phyloP scores from a whole-genome alignment of 495 filamentous ascomycete species.

The Podospora pseudoanserina region DNA sequence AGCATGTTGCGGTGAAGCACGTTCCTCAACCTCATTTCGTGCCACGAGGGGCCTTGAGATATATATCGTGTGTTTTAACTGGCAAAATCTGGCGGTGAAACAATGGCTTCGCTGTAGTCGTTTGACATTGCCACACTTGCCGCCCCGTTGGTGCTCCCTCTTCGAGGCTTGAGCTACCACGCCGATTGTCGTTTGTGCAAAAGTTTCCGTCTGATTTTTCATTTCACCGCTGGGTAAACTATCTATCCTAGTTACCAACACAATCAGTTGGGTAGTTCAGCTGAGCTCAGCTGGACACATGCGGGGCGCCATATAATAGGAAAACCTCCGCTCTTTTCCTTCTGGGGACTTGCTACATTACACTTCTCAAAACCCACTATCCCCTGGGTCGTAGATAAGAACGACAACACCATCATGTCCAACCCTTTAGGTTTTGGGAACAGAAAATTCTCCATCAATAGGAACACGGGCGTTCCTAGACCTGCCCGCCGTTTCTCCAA shows the following conservation, averaged over 20 bases:
- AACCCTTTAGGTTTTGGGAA: slow-evolving; percentile 35
- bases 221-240: not conserved
- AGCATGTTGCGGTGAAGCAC: slow-evolving; percentile 6
- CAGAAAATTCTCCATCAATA: slow-evolving; percentile 57
- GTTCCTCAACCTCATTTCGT: not conserved
- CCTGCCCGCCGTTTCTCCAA: slow-evolving; percentile 50
- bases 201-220: not conserved
- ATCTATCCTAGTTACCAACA: no score
- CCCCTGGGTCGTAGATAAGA: not conserved
- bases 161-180: not conserved
- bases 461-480: slow-evolving; percentile 51
- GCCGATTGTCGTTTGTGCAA: not conserved
- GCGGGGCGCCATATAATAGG: not conserved
- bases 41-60: not conserved
- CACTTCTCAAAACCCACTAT: not conserved
- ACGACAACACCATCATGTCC: slow-evolving; percentile 33
- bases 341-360: not conserved
- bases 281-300: not conserved
- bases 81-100: not conserved
- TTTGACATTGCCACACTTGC: not conserved
- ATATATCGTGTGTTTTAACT: not conserved
- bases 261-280: not conserved
- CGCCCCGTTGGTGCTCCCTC: not conserved
- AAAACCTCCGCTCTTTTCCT: not conserved
- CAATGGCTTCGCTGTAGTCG: not conserved